Evolutionary conservation across 2,329 filamentous ascomycete species (phyloP), one percentile per base, ranked within the genome.

Genomic region (Alternaria gaisen): DNA sequence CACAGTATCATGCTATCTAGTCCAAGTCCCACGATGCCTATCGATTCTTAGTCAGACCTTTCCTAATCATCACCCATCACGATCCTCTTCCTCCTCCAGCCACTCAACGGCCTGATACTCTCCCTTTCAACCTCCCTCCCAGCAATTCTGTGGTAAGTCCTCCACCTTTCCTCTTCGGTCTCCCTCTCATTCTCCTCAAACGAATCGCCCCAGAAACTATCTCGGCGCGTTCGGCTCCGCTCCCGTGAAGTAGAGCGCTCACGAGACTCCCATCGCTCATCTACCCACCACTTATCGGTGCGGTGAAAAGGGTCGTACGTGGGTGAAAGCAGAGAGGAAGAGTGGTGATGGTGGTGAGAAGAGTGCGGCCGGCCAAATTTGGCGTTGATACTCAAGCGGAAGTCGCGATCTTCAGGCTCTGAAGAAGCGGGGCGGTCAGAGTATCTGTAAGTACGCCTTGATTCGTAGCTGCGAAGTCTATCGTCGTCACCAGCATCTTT

Each of bases 61-160:
- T 38, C 20, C 32, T 38, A 50, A n/a, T 50, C 32, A 38, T 47
- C 32, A 22, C 43, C 53, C 43, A 40, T 50, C 20, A 61, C 22
- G 30, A 69, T 38, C 40, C 28, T 57, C 43, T 47, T 51, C 44
- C 68, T 61, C 43, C 65, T 55, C 61, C 65, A 71, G 14, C 71
- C 71, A 60, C 55, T 68, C 65, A 77, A 58, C 18, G 75, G 75
- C 55, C 64, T 72, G 64, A 69, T 68, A 60, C 76, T 74, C 60
- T 74, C 70, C 18, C 67, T 76, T 67, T 66, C 67, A 51, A 66
- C 72, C 65, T 70, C 72, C 65, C 74, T 74, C 2, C 32, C 32
- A 24, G 20, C 46, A 50, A 74, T 51, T 58, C 62, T 64, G 24
- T 66, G 58, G 44, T 68, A 75, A 40, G 63, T 55, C 18, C 66